These are phyloP conservation scores for Cladosporium sp. DNA, from an alignment of 2,329 filamentous ascomycete genomes.

Conservation along the genomic window DNA sequence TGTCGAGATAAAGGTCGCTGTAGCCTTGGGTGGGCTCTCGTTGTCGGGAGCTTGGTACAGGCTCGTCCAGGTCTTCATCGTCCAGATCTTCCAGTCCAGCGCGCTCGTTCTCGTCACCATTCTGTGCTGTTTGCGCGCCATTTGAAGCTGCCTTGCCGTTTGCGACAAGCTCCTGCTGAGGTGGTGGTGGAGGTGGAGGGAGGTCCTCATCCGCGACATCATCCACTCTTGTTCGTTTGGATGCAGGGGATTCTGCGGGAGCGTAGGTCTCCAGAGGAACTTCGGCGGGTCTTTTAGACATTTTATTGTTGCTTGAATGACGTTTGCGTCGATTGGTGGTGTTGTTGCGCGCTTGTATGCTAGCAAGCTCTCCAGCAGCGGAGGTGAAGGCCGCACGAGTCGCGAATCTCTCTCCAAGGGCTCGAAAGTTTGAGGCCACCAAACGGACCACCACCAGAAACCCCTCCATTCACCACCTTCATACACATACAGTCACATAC, in stretches of 20 bases:
- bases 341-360: neutral
- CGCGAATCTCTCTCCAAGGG: neutral
- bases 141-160: constrained; percentile 21
- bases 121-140: constrained; percentile 27
- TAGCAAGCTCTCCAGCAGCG: no score
- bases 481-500: constrained; percentile 1
- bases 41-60: constrained; percentile 28
- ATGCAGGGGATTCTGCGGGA: constrained; percentile 42
- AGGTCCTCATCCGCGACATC: constrained; percentile 36
- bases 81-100: constrained; percentile 32
- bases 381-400: neutral
- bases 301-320: constrained; percentile 18
- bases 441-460: neutral
- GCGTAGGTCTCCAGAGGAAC: constrained; percentile 41
- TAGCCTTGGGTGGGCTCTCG: constrained; percentile 77
- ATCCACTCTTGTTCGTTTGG: constrained; percentile 45
- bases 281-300: constrained; percentile 46
- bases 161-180: constrained; percentile 15
- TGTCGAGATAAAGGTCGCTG: constrained; percentile 94
- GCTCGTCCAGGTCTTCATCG: constrained; percentile 33
- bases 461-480: constrained; percentile 6
- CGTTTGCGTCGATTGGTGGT: neutral
- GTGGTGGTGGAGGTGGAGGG: constrained; percentile 25
- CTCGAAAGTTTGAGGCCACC: constrained; percentile 5
- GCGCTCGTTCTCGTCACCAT: constrained; percentile 35